Conservation (phyloP, 495 filamentous ascomycete species). For the Aspergillus panamensis region DNA sequence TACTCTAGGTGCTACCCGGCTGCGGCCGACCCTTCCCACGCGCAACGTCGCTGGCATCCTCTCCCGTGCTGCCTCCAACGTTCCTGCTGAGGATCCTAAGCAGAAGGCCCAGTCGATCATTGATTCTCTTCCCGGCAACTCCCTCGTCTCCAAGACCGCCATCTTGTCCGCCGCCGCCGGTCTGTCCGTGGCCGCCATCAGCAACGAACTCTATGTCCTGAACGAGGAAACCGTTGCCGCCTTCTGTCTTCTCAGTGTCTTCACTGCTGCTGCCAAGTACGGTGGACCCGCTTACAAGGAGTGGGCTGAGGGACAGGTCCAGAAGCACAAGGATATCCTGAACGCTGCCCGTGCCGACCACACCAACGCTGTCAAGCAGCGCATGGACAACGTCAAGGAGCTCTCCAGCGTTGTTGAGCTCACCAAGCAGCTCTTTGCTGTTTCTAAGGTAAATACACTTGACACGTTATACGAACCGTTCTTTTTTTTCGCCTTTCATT, state of each 20-base stretch:
- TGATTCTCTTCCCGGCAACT: constrained; percentile 80
- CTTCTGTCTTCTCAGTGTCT: constrained; percentile 83
- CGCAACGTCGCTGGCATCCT: constrained; percentile 69
- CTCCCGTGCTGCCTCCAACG: constrained; percentile 67
- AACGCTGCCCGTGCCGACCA: constrained; percentile 92
- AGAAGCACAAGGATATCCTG: constrained; percentile 88
- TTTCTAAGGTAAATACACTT: constrained; percentile 73
- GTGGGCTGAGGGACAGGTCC: constrained; percentile 83
- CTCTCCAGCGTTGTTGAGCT: constrained; percentile 90
- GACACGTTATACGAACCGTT: background rate
- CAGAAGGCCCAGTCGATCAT: constrained; percentile 94
- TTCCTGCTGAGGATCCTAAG: constrained; percentile 80
- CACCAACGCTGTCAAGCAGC: constrained; percentile 86
- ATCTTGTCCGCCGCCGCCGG: constrained; percentile 91
- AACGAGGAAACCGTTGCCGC: constrained; percentile 96
- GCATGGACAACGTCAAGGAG: constrained; percentile 91
- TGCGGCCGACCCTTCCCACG: constrained; percentile 69
- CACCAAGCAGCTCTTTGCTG: constrained; percentile 94
- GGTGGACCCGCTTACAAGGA: constrained; percentile 86
- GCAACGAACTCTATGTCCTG: constrained; percentile 98
- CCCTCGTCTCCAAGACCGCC: constrained; percentile 88
- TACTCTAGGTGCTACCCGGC: constrained; percentile 75
- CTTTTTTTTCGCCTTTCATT: background rate
- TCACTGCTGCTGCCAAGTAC: constrained; percentile 84
- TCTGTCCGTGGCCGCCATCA: constrained; percentile 89